Base-by-base conservation (phyloP, 495 filamentous ascomycete genomes). In the Cladorrhinum samala region DNA sequence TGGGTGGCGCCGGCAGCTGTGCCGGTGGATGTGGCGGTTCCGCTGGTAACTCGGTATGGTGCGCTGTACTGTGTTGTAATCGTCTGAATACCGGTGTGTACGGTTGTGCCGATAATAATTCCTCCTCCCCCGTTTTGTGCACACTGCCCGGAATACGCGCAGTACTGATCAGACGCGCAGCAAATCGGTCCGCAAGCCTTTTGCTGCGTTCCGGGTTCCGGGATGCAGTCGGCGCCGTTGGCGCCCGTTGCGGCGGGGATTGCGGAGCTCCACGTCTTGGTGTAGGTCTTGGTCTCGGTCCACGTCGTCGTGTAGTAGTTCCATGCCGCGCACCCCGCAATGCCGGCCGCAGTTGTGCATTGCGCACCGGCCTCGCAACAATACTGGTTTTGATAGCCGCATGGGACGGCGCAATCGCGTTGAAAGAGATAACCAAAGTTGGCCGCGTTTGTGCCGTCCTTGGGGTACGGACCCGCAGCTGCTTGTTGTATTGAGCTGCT, bases 291-390 rank as follows among this genome's bases (percentile, higher is more conserved):
- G 3, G 79, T 73, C 55, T 85, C 81, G 30, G 85, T 89, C 71
- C 89, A 89, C 11, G 86, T 91, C 9, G 83, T 87, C 44, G 87
- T 91, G 68, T 76, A 90, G 63, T 77, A 80, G 59, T 76, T 65
- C 74, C 76, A 83, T 55, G 68, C 68, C 21, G 71, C 75, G 48
- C 57, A 62, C 8, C 59, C 60, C 27, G 27, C 27, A 11, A 33
- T 33, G 27, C 53, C 67, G 4, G 54, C 61, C 11, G 18, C 56
- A 45, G 56, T 64, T 5, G 60, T 59, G 40, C 72, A 94, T 17
- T 72, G 60, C 52, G 85, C 63, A 49, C 72, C 76, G 9, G 69
- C 60, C 11, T 62, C 57, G 65, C 90, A 94, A 76, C 89, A 93
- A 54, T 85, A 74, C 70, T 83, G 75, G 54, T 73, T 73, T 50